Base-by-base conservation (phyloP, 257 asterid species). In the Eustoma russellianum region DNA sequence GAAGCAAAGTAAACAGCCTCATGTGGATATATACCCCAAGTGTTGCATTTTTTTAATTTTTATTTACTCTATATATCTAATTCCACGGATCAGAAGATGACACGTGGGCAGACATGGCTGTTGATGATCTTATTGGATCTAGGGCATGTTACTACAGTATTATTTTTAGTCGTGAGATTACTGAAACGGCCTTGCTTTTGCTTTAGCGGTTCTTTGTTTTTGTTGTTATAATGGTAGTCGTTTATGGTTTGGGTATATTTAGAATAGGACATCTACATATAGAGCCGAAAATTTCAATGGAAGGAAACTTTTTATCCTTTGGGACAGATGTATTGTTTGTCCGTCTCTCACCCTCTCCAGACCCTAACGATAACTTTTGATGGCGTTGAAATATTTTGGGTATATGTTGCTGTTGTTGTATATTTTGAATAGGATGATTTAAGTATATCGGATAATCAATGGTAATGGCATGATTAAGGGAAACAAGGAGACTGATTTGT, bases 391-490 rank as follows among this genome's bases (percentile, higher is more conserved):
- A n/a, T n/a, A n/a, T n/a, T n/a, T n/a, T n/a, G n/a, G n/a, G n/a
- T n/a, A n/a, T n/a, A n/a, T n/a, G n/a, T n/a, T n/a, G n/a, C n/a
- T n/a, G n/a, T n/a, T n/a, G n/a, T n/a, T n/a, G 52, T 18, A 41
- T 59, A 57, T 60, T 58, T 68, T 77, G 78, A 24, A 76, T 80
- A 68, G 65, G 59, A 45, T 8, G 12, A 59, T 72, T 52, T 46
- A 0, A 14, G 46, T 52, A 41, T 38, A n/a, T 13, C 24, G 50
- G 64, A 14, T n/a, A 34, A 66, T 41, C 60, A 64, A 56, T 53
- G 72, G 78, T 64, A 68, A 77, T 76, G 81, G 61, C 77, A 84
- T 81, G 94, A 84, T 82, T 81, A 77, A 56, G 79, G 83, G 79
- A 77, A 74, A 64, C 78, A 66, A 76, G 62, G 70, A 73, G 74